Evolutionary conservation across 2,329 filamentous ascomycete genomes (phyloP).

Genomic region (Pyricularia pennisetigena): DNA sequence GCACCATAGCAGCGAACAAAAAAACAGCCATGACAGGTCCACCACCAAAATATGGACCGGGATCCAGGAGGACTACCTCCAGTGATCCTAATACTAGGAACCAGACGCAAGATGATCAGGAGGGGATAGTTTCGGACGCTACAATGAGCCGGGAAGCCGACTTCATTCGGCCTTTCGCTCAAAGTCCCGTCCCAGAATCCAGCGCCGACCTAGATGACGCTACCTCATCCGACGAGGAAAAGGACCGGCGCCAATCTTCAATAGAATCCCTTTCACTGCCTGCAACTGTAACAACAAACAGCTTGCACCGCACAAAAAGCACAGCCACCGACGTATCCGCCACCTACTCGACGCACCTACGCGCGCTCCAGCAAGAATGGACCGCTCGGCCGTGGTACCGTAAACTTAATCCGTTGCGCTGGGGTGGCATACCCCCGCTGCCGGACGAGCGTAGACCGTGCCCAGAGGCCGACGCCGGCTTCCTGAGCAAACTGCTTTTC

Average conservation of each 20-base stretch:
- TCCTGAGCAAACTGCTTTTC: conserved; percentile 70
- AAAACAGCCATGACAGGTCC: not conserved
- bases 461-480: conserved; percentile 61
- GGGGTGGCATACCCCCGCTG: conserved; percentile 45
- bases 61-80: not conserved
- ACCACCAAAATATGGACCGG: not conserved
- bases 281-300: not conserved
- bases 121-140: not conserved
- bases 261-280: not conserved
- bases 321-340: conserved; percentile 43
- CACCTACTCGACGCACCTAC: conserved; percentile 22
- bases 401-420: conserved; percentile 50
- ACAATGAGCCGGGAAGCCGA: not conserved
- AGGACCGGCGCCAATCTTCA: not conserved
- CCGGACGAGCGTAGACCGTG: conserved; percentile 45
- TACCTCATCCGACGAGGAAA: not conserved
- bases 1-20: not conserved
- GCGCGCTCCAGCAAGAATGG: conserved; percentile 23
- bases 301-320: conserved; percentile 34
- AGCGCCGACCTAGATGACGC: not conserved
- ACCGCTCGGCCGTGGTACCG: conserved; percentile 46
- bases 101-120: not conserved
- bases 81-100: not conserved
- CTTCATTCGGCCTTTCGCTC: not conserved
- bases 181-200: not conserved